Evolutionary conservation across 2,329 filamentous ascomycete species (phyloP), one percentile per base, ranked within the genome.

Genomic region (Fusarium sublunatum): DNA sequence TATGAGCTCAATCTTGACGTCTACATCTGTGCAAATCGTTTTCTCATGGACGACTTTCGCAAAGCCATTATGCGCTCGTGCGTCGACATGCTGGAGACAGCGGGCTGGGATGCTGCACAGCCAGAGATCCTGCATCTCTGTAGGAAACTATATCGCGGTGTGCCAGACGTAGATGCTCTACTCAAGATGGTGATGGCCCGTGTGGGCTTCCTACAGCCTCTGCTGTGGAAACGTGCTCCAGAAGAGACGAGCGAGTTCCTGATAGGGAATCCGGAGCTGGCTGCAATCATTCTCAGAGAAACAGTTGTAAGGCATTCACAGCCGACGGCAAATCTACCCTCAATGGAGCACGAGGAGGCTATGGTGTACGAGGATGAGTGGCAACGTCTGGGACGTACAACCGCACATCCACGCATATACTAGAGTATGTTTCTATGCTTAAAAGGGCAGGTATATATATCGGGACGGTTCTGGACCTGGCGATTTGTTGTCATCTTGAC

Each of bases 111-210:
- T 47, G 79, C 77, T 3, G 78, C 79, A 28, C 73, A 76, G 35
- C 74, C 77, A 19, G 78, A 80, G 36, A 78, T 83, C 6, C 72
- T 83, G 19, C 68, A 71, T 46, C 74, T 81, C 10, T 83, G 80
- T 64, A 71, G 70, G 13, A 79, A 76, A 63, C 73, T 83, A 10
- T 77, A 78, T 63, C 69, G 73, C 44, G 79, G 78, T 7, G 74
- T 83, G n/a, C 76, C 77, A 32, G 75, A 78, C 53, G 70, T 71
- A 9, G 81, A 83, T 52, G 67, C 70, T 1, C 67, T 83, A 36
- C 73, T 83, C 44, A 79, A 76, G 58, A 83, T 83, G 78, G 69
- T 83, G 11, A 78, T 82, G 61, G 80, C 81, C 7, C 73, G 81
- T 32, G 76, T 82, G 6, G 81, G 81, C 3, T 83, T 82, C 59